These are phyloP conservation scores for Paracoccidioides brasiliensis DNA, from an alignment of 2,329 filamentous ascomycete species.

Conservation along the genomic window DNA sequence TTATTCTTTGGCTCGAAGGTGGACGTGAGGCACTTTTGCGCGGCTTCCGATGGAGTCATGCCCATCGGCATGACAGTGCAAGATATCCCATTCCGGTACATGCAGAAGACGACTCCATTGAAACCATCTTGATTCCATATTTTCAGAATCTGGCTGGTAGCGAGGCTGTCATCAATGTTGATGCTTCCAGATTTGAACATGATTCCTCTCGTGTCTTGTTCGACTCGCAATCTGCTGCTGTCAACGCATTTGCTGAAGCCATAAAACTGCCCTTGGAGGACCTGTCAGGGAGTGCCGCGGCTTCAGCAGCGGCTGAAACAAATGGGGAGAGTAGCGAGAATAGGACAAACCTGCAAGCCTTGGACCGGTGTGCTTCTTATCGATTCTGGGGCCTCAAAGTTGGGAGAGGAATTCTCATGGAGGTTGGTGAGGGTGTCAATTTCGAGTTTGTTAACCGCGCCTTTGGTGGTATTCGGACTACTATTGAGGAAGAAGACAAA, in stretches of 20 bases:
- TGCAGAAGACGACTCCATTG: slow-evolving; percentile 40
- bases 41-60: slow-evolving; percentile 40
- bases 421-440: slow-evolving; percentile 42
- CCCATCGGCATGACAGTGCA: slow-evolving; percentile 26
- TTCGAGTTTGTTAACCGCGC: slow-evolving; percentile 46
- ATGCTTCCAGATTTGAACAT: slow-evolving; percentile 45
- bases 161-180: slow-evolving; percentile 41
- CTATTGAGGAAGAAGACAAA: slow-evolving; percentile 25
- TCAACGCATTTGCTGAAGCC: slow-evolving; percentile 43
- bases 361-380: slow-evolving; percentile 22
- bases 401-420: slow-evolving; percentile 46
- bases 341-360: slow-evolving; percentile 19
- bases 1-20: slow-evolving; percentile 49
- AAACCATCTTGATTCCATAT: slow-evolving; percentile 46
- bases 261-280: slow-evolving; percentile 41
- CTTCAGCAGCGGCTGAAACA: slow-evolving; percentile 12
- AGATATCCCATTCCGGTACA: slow-evolving; percentile 42
- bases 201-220: slow-evolving; percentile 43
- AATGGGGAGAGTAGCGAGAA: slow-evolving; percentile 3
- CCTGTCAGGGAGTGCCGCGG: slow-evolving; percentile 29
- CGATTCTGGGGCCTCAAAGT: slow-evolving; percentile 49
- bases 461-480: slow-evolving; percentile 46
- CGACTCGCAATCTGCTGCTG: slow-evolving; percentile 40
- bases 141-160: slow-evolving; percentile 41
- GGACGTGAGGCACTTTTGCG: slow-evolving; percentile 42